phyloP scores from a whole-genome alignment of 176 grass and related monocot species.

The Alopecurus myosuroides region DNA sequence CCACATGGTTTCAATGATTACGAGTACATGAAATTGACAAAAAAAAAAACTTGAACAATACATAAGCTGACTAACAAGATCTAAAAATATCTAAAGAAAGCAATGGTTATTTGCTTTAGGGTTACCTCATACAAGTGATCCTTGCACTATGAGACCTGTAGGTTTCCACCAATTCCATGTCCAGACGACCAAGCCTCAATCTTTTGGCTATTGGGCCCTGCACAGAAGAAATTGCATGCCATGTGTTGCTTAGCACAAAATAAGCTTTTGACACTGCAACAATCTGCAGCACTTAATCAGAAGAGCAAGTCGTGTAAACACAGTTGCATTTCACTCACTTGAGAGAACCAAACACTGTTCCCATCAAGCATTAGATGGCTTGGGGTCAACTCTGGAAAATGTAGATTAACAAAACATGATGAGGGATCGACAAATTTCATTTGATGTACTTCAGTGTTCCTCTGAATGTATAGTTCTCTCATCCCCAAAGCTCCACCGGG shows the following conservation, averaged over 20 bases:
- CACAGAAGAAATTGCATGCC: constrained; percentile 26
- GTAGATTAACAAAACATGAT: constrained; percentile 10
- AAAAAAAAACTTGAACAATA: constrained; percentile 5
- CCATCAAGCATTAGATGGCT: constrained; percentile 62
- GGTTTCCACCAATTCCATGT: constrained; percentile 23
- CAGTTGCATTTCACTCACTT: constrained; percentile 33
- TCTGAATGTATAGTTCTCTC: constrained; percentile 55
- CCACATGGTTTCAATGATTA: not conserved
- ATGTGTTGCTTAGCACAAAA: constrained; percentile 11
- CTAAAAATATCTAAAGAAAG: not conserved
- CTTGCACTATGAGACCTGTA: constrained; percentile 67
- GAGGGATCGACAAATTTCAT: constrained; percentile 75
- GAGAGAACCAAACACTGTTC: constrained; percentile 45
- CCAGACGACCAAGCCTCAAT: constrained; percentile 19
- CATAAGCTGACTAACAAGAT: not conserved
- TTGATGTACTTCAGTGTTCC: constrained; percentile 54
- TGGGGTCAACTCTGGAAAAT: not conserved
- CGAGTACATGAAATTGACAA: constrained; percentile 14
- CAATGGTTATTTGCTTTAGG: not conserved
- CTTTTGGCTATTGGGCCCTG: constrained; percentile 57
- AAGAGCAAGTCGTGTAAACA: constrained; percentile 5
- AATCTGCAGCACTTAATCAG: constrained; percentile 3
- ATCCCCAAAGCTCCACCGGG: constrained; percentile 37
- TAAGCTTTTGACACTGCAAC: not conserved
- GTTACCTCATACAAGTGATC: constrained; percentile 79